Evolutionary conservation across 164 flowering plant genomes (phyloP), one percentile per base, ranked within the genome.

Genomic region (Berberis vulgaris): DNA sequence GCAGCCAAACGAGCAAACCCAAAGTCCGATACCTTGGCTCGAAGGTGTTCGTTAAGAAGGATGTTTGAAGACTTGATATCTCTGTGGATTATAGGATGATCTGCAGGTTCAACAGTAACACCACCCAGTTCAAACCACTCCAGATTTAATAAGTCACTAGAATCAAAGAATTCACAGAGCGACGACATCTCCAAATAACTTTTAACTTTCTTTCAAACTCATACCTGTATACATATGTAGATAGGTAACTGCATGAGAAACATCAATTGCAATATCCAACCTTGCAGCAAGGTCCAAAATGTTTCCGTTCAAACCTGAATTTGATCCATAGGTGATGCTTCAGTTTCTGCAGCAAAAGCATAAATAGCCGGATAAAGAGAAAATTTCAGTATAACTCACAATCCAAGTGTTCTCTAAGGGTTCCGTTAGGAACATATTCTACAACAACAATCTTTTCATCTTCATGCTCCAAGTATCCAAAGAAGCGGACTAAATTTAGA

Each of bases 51-150:
- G 1, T 95, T 89, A 12, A 91, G 82, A 47, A 94, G 96, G 66
- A 94, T 94, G 79, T 94, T 94, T 70, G 99, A 94, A 57, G 99
- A 94, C 68, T 94, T 94, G 62, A 94, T 85, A 66, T 94, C 99
- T 74, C 99, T 82, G 66, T 94, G 99, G 74, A 94, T 94, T 67
- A 94, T 90, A 13, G 98, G 97, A 44, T 78, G 91, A 73, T 91
- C 98, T 91, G 79, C 82, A 76, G 10, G 26, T 26, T 26, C 26
- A 26, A 26, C 26, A 26, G 26, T 26, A 26, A 26, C 26, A 26
- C 26, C 26, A 26, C 26, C 26, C 26, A 26, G 26, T 26, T 26
- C 26, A 26, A 26, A 26, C 26, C 26, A 26, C 26, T 26, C 26
- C 26, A 26, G 26, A 26, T 26, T 26, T 26, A 26, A 26, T 26